These are phyloP conservation scores for Fusarium piperis DNA, from an alignment of 2,329 filamentous ascomycete genomes.

Conservation along the genomic window DNA sequence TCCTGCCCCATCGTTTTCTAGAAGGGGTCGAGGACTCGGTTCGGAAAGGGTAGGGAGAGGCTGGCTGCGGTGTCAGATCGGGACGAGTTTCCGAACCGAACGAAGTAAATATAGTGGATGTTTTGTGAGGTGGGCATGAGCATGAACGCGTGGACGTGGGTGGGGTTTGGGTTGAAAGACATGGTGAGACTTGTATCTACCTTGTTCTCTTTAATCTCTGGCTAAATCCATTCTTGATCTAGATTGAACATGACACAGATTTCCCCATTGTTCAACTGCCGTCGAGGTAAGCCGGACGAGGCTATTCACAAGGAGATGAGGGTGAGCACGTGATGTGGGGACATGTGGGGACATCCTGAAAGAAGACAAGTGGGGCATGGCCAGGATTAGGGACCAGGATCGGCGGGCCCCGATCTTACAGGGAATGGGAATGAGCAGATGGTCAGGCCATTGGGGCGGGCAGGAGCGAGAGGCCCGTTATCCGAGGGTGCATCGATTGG, in stretches of 20 bases:
- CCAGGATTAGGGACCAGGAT: background rate
- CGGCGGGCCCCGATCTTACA: slow-evolving; percentile 34
- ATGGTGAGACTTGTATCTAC: background rate
- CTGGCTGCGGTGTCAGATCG: background rate
- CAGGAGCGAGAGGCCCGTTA: background rate
- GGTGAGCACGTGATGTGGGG: background rate
- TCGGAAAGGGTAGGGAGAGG: background rate
- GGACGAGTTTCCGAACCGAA: background rate
- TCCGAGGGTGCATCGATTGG: background rate
- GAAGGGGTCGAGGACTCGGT: background rate
- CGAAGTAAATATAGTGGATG: background rate
- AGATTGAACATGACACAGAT: background rate
- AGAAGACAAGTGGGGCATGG: background rate
- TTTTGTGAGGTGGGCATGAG: background rate
- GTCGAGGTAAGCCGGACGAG: background rate
- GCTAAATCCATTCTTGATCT: background rate
- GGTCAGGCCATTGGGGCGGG: slow-evolving; percentile 37
- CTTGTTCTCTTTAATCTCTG: background rate
- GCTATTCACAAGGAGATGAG: background rate
- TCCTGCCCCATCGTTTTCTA: background rate
- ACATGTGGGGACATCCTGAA: slow-evolving; percentile 1
- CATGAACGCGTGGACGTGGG: background rate
- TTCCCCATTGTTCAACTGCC: background rate
- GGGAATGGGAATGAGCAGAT: slow-evolving; percentile 37
- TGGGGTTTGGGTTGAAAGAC: background rate